A percentile compares a stretch with the other conserved stretches of the same genome.
These are phyloP conservation scores for Sordariomycetes sp. DNA, from an alignment of 2,329 filamentous ascomycete genomes.

Conservation along the genomic window DNA sequence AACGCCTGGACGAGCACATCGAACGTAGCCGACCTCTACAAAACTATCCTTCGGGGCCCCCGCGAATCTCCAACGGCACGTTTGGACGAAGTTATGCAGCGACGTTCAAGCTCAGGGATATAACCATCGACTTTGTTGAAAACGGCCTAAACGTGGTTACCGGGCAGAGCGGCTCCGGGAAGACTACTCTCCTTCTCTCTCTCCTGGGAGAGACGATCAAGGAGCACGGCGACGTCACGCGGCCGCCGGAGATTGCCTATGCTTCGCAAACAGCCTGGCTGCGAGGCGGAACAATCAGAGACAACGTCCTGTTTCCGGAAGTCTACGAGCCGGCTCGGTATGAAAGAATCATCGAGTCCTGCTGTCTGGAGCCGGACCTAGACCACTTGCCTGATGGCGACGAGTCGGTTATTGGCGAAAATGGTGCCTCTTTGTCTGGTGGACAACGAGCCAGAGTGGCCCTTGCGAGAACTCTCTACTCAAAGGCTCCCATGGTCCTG, in stretches of 20 bases:
- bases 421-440: slow-evolving; percentile 39
- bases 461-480: slow-evolving; percentile 43
- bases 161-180: slow-evolving; percentile 41
- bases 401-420: slow-evolving; percentile 37
- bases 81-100: slow-evolving; percentile 37
- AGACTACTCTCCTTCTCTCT: slow-evolving; percentile 39
- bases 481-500: slow-evolving; percentile 37
- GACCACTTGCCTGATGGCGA: slow-evolving; percentile 35
- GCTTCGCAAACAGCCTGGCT: slow-evolving; percentile 45
- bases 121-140: slow-evolving; percentile 36
- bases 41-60: slow-evolving; percentile 32
- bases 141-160: slow-evolving; percentile 40
- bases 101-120: slow-evolving; percentile 30
- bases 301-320: slow-evolving; percentile 41
- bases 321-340: slow-evolving; percentile 38
- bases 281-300: slow-evolving; percentile 39
- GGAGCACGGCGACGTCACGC: slow-evolving; percentile 30
- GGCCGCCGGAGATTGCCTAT: slow-evolving; percentile 39
- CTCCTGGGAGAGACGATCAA: slow-evolving; percentile 41
- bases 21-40: slow-evolving; percentile 32
- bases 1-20: slow-evolving; percentile 40
- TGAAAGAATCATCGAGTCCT: slow-evolving; percentile 39
- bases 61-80: slow-evolving; percentile 29
- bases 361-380: slow-evolving; percentile 36
- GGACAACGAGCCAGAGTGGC: slow-evolving; percentile 44